A percentile compares a stretch with the other conserved stretches of the same genome.
Conservation (phyloP, 1,284 basidiomycete genomes). For the Apiotrichum mycotoxinovorans region DNA sequence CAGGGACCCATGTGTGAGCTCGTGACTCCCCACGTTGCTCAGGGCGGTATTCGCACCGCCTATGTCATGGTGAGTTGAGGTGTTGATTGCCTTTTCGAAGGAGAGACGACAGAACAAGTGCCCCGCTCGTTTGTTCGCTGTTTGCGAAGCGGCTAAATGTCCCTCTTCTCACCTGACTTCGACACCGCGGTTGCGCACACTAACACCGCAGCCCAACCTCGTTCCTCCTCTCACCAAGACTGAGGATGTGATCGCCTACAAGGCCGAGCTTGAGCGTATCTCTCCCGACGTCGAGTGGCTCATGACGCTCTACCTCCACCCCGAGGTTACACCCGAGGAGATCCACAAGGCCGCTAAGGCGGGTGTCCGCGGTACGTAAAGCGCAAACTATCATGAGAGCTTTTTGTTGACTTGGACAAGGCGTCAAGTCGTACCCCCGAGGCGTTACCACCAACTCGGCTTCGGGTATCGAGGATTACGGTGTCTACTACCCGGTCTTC, state of each 20-base stretch:
- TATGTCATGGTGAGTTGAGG: conserved; percentile 85
- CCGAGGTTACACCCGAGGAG: conserved; percentile 84
- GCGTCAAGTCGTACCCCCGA: conserved; percentile 95
- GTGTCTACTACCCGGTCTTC: conserved; percentile 90
- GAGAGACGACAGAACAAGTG: too few relatives aligned
- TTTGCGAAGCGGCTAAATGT: too few relatives aligned
- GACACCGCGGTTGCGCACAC: neutral
- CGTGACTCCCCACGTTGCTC: conserved; percentile 83
- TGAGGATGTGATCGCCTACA: conserved; percentile 77
- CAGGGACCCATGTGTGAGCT: conserved; percentile 78
- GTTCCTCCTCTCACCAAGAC: conserved; percentile 87
- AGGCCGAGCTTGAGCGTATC: conserved; percentile 67
- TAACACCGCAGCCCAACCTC: conserved; percentile 73
- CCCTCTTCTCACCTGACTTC: neutral
- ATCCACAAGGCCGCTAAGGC: conserved; percentile 79
- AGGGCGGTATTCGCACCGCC: conserved; percentile 84
- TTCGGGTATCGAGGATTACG: conserved; percentile 94
- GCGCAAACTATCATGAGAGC: too few relatives aligned
- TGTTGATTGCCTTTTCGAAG: too few relatives aligned
- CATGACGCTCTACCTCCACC: conserved; percentile 93
- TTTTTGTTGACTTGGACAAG: too few relatives aligned
- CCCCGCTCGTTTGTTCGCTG: too few relatives aligned
- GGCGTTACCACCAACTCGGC: conserved; percentile 98
- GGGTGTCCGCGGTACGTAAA: conserved; percentile 74
- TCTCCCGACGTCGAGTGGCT: conserved; percentile 80